Conservation (phyloP, 169 alveolate species). For the Eimeria brunetti region DNA sequence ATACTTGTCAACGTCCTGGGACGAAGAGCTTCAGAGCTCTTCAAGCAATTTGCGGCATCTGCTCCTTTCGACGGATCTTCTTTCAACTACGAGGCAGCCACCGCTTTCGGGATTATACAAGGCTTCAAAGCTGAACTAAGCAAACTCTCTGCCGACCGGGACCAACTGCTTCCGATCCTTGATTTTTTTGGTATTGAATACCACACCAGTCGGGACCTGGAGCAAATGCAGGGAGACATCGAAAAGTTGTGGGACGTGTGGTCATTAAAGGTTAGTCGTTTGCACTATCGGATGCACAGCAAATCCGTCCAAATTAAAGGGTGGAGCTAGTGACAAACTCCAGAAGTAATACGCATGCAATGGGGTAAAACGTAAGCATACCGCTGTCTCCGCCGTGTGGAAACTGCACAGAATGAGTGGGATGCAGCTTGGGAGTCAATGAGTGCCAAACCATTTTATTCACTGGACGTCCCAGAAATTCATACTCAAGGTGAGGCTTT, state of each 20-base stretch:
- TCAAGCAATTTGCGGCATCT: slow-evolving; percentile 56
- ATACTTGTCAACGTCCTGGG: slow-evolving; percentile 35
- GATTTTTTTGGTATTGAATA: slow-evolving; percentile 80
- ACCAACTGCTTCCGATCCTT: slow-evolving; percentile 72
- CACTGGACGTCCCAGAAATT: slow-evolving; percentile 62
- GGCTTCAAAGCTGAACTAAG: slow-evolving; percentile 71
- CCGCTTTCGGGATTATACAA: slow-evolving; percentile 75
- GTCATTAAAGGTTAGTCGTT: slow-evolving; percentile 69
- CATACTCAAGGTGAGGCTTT: slow-evolving; percentile 58
- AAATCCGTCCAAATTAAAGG: background rate
- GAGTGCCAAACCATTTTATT: slow-evolving; percentile 62
- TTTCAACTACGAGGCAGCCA: slow-evolving; percentile 65
- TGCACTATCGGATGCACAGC: background rate
- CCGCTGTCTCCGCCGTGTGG: background rate
- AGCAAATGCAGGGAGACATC: slow-evolving; percentile 63
- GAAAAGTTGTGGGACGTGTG: slow-evolving; percentile 70
- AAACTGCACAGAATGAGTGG: slow-evolving; percentile 78
- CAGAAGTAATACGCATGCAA: background rate
- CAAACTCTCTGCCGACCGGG: slow-evolving; percentile 71
- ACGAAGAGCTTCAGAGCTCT: slow-evolving; percentile 74
- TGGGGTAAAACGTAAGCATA: too few species aligned
- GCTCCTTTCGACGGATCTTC: slow-evolving; percentile 79
- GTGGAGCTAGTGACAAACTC: background rate
- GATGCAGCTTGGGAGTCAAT: slow-evolving; percentile 73
- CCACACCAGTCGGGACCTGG: slow-evolving; percentile 70